Conservation (phyloP, 176 grass and related monocot species). For the Aegilops sharonensis region DNA sequence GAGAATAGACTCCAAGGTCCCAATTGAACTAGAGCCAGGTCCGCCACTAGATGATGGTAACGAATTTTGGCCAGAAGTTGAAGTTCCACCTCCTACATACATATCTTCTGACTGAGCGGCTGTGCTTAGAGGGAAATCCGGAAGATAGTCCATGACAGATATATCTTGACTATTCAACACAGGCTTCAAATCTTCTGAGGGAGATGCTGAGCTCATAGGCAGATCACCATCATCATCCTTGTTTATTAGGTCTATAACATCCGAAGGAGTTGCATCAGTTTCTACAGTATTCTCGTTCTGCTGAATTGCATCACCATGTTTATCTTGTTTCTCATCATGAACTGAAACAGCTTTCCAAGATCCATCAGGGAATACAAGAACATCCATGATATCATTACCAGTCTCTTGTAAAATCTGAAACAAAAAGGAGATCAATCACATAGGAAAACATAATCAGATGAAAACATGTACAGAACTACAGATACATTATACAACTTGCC, state of each 20-base stretch:
- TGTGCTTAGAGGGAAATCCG: conserved; percentile 21
- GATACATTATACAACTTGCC: conserved; percentile 49
- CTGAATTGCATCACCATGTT: conserved; percentile 21
- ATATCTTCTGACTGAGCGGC: conserved; percentile 1
- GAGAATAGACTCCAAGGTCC: conserved; percentile 71
- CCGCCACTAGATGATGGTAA: conserved; percentile 12
- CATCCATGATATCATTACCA: conserved; percentile 43
- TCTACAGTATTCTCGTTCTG: conserved; percentile 29
- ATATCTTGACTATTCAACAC: conserved; percentile 45
- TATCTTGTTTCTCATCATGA: conserved; percentile 59
- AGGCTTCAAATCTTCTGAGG: conserved; percentile 78
- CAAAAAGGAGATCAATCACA: conserved; percentile 20
- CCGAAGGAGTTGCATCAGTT: conserved; percentile 16
- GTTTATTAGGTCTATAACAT: conserved; percentile 74
- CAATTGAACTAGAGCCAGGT: conserved; percentile 38
- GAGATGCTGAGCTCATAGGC: conserved; percentile 25
- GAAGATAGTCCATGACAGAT: conserved; percentile 33
- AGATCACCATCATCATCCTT: conserved; percentile 46
- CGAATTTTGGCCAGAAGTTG: conserved; percentile 35
- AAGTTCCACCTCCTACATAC: conserved; percentile 29
- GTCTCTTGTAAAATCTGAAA: conserved; percentile 77
- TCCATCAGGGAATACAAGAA: conserved; percentile 70
- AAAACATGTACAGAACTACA: background rate
- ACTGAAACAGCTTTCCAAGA: conserved; percentile 65
- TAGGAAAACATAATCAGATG: conserved; percentile 19